These are phyloP conservation scores for Neonothopanus nambi DNA, from an alignment of 1,284 basidiomycete genomes.

Conservation along the genomic window DNA sequence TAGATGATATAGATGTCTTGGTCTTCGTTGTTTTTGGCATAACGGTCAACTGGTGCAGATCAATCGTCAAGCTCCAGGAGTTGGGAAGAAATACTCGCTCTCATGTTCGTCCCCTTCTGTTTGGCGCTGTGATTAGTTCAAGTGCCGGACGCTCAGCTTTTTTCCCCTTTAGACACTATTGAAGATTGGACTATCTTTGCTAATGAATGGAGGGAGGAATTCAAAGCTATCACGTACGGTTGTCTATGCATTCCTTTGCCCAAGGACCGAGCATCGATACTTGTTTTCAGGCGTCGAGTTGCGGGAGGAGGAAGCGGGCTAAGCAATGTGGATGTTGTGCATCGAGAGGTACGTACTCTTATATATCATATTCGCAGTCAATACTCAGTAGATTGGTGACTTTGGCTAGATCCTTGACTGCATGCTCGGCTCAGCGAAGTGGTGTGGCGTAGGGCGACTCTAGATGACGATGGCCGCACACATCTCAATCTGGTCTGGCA, in stretches of 20 bases:
- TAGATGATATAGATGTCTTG: constrained; percentile 48
- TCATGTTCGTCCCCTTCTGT: constrained; percentile 9
- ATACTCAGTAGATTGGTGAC: neutral
- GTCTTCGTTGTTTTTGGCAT: constrained; percentile 70
- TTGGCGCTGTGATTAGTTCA: neutral
- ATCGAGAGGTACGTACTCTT: constrained; percentile 46
- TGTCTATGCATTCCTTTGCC: neutral
- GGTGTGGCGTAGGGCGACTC: constrained; percentile 45
- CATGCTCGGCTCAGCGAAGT: constrained; percentile 48
- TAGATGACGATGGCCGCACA: too few species aligned
- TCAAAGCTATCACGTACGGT: constrained; percentile 48
- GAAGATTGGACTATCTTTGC: constrained; percentile 52
- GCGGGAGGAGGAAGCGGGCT: constrained; percentile 47
- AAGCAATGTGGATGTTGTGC: constrained; percentile 54
- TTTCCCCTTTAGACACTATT: constrained; percentile 11
- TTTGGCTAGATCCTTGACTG: constrained; percentile 50
- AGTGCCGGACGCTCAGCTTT: neutral
- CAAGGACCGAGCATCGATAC: neutral
- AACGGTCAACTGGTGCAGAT: constrained; percentile 37
- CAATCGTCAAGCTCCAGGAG: constrained; percentile 40
- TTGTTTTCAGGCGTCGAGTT: constrained; percentile 32
- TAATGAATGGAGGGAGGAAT: constrained; percentile 56
- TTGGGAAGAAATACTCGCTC: constrained; percentile 30
- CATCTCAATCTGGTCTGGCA: too few species aligned
- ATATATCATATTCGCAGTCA: neutral